Evolutionary conservation across 129 eudicot genomes (phyloP).

Genomic region (Chrysanthemum lavandulifolium): DNA sequence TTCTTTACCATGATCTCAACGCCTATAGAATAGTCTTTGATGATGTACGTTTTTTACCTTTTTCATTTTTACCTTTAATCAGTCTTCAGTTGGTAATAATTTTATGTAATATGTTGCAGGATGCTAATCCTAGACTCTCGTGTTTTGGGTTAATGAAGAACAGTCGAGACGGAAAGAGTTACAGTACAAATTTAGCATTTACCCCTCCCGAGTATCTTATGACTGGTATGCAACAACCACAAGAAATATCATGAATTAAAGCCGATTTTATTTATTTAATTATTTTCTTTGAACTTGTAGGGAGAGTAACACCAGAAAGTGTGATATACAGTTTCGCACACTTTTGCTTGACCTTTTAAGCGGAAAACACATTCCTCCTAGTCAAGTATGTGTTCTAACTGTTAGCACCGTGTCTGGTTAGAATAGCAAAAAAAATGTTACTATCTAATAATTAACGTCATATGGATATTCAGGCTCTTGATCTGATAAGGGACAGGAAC

Average conservation of each 20-base stretch:
- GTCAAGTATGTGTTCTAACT: constrained; percentile 50
- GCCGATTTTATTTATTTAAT: constrained; percentile 10
- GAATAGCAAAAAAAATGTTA: background rate
- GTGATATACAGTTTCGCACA: constrained; percentile 65
- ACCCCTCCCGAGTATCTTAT: constrained; percentile 94
- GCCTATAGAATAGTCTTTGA: constrained; percentile 85
- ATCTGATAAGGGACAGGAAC: constrained; percentile 82
- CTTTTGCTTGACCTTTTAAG: constrained; percentile 71
- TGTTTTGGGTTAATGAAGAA: constrained; percentile 97
- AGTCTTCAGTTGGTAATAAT: background rate
- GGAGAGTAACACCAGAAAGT: constrained; percentile 69
- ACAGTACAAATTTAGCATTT: constrained; percentile 94
- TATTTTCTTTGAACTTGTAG: constrained; percentile 33
- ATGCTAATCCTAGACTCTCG: constrained; percentile 83
- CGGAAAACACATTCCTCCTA: constrained; percentile 76
- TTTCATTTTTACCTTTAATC: background rate
- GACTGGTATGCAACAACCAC: constrained; percentile 51
- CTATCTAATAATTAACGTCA: constrained; percentile 19
- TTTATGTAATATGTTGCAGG: constrained; percentile 40
- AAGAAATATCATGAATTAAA: constrained; percentile 13
- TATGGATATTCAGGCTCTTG: constrained; percentile 73
- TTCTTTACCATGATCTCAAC: constrained; percentile 87
- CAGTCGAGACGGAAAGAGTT: constrained; percentile 94
- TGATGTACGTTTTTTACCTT: constrained; percentile 41
- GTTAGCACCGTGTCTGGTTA: background rate